Percentiles rank a stretch among this genome's conserved stretches.
phyloP scores from a whole-genome alignment of 116 monocot species.

The Iris pallida region DNA sequence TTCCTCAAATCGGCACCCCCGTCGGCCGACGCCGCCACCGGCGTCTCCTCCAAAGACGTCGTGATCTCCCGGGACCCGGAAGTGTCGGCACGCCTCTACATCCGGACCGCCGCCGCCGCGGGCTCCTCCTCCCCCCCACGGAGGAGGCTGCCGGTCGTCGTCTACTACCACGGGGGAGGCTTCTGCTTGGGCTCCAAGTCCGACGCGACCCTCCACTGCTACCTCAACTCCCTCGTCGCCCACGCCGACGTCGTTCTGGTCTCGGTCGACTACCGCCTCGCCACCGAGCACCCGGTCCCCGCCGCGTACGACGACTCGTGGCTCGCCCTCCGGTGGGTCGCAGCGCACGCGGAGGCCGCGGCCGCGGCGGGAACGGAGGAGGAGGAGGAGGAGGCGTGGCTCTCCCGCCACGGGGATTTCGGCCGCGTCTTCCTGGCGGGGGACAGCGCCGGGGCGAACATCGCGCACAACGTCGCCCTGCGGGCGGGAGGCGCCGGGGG shows the following conservation, averaged over 20 bases:
- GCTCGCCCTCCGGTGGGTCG: constrained; percentile 17
- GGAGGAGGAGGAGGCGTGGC: too few relatives aligned
- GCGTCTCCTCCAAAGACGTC: constrained; percentile 7
- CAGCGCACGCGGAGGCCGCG: background rate
- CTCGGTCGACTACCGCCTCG: constrained; percentile 32
- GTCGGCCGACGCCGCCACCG: constrained; percentile 14
- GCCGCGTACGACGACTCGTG: constrained; percentile 17
- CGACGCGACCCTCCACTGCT: background rate
- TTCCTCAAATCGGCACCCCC: background rate
- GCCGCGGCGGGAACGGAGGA: background rate
- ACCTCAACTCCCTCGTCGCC: constrained; percentile 18
- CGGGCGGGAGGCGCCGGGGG: background rate
- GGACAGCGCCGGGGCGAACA: constrained; percentile 18
- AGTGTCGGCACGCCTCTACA: constrained; percentile 16
- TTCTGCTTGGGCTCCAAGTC: constrained; percentile 5
- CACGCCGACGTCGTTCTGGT: constrained; percentile 7
- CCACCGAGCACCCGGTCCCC: constrained; percentile 21
- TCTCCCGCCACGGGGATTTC: constrained; percentile 13
- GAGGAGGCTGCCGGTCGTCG: background rate
- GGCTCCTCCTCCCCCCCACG: background rate
- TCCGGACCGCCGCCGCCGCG: background rate
- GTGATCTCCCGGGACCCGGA: background rate
- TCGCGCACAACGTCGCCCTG: constrained; percentile 21
- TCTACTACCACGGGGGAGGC: constrained; percentile 23
- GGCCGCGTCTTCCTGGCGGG: constrained; percentile 12